A percentile compares a stretch with the other conserved stretches of the same genome.
Conservation (phyloP, 495 filamentous ascomycete species). For the Hypoxylon lienhwacheense region DNA sequence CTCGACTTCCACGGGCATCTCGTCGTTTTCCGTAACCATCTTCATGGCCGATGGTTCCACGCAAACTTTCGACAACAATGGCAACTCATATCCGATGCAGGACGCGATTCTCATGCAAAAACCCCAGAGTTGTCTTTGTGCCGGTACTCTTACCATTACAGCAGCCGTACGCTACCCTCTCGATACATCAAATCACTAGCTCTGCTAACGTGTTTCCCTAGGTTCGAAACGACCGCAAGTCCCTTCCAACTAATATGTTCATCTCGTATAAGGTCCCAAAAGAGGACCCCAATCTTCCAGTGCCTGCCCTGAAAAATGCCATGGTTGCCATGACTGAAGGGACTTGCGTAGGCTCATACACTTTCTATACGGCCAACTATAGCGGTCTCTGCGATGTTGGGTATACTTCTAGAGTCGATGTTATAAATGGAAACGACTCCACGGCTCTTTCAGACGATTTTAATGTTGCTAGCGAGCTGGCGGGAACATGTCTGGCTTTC, state of each 20-base stretch:
- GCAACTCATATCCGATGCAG: conserved; percentile 47
- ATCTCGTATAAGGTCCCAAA: conserved; percentile 55
- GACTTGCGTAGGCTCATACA: conserved; percentile 55
- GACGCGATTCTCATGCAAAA: conserved; percentile 50
- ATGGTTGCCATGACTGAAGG: conserved; percentile 53
- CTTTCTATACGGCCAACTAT: conserved; percentile 54
- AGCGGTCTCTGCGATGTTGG: conserved; percentile 49
- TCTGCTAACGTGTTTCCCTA: conserved; percentile 33
- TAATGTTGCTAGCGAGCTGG: conserved; percentile 44
- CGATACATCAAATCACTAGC: neutral
- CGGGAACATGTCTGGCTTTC: conserved; percentile 47
- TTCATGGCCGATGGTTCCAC: conserved; percentile 47
- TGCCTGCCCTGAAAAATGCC: conserved; percentile 50
- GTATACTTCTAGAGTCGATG: conserved; percentile 53
- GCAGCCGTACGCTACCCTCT: conserved; percentile 43
- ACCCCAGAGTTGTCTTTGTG: conserved; percentile 51
- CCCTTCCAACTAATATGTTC: conserved; percentile 46
- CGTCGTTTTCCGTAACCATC: conserved; percentile 48
- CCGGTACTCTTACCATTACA: conserved; percentile 46
- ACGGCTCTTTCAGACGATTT: conserved; percentile 42
- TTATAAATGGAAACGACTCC: conserved; percentile 46
- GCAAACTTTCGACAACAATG: conserved; percentile 51
- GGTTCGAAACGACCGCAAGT: conserved; percentile 54
- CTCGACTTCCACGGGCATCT: conserved; percentile 46
- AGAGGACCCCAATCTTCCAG: conserved; percentile 44